A percentile compares a stretch with the other conserved stretches of the same genome.
These are phyloP conservation scores for Schizosaccharomyces pombe DNA, from an alignment of 805 yeast genomes.

Conservation along the genomic window DNA sequence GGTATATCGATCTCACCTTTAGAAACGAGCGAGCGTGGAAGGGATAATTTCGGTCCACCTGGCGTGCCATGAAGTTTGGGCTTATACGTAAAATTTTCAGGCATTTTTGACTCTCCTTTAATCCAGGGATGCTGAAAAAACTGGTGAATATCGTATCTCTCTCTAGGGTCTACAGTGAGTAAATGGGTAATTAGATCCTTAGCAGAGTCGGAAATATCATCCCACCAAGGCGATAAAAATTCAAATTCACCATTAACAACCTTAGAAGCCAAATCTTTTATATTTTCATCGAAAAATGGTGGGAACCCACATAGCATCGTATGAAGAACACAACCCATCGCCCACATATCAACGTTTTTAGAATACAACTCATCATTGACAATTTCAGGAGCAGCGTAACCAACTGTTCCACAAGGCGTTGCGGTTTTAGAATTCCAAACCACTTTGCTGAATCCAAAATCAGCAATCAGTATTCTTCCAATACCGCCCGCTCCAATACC, in stretches of 20 bases:
- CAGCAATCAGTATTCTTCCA: conserved; percentile 76
- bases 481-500: conserved; percentile 88
- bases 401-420: conserved; percentile 97
- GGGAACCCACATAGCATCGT: conserved; percentile 92
- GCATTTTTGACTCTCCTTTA: conserved; percentile 12
- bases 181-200: conserved; percentile 43
- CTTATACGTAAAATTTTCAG: not conserved
- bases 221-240: conserved; percentile 74
- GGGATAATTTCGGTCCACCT: too few relatives aligned
- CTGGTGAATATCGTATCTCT: conserved; percentile 47
- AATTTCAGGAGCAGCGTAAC: conserved; percentile 95
- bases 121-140: conserved; percentile 63
- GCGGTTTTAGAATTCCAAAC: conserved; percentile 70
- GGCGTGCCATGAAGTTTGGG: not conserved
- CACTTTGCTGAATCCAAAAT: conserved; percentile 82
- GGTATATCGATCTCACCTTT: not conserved
- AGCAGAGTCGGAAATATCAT: conserved; percentile 47
- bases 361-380: conserved; percentile 83
- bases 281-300: conserved; percentile 67
- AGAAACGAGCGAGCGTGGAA: not conserved
- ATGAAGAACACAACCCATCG: conserved; percentile 84
- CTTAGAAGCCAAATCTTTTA: conserved; percentile 48
- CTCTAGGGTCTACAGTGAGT: conserved; percentile 45
- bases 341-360: conserved; percentile 96
- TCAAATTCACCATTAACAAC: conserved; percentile 59